Evolutionary conservation across 2,329 filamentous ascomycete genomes (phyloP), one percentile per base, ranked within the genome.

Genomic region (Lachnellula suecica): DNA sequence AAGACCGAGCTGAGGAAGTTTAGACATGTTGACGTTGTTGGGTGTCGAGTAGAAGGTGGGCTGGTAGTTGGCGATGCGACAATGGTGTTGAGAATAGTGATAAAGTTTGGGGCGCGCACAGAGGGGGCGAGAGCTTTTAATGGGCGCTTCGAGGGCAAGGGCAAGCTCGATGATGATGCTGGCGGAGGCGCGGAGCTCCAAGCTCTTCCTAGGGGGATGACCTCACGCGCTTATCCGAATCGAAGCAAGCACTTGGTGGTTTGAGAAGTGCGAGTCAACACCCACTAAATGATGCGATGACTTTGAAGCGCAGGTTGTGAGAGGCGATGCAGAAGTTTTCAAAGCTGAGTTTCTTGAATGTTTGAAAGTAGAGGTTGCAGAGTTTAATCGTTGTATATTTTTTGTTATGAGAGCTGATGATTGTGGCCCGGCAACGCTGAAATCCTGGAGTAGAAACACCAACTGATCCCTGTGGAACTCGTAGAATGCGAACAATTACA

Each of bases 1-100:
- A n/a, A 68, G 53, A 22, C 13, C 45, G 34, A 63, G 13, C 45
- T 66, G 63, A 5, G 52, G 19, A 24, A 65, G 9, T 22, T 54
- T 52, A 49, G 40, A 48, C 61, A 66, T 64, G 9, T 45, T 50
- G 40, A 38, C 44, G 27, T n/a, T 44, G 31, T n/a, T n/a, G n/a
- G n/a, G n/a, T n/a, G n/a, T n/a, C 44, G 31, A n/a, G 23, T 17
- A 17, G 22, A 43, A 20, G 22, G 22, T 43, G 40, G 6, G 11
- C n/a, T 24, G 22, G 11, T 17, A 11, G 40, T 8, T 43, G 24
- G 40, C 19, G 40, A 43, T 24, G 40, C 15, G 40, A 42, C 4
- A 15, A n/a, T 17, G 31, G 15, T 35, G 15, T 35, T 35, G 15
- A 35, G 9, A 8, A n/a, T 35, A 17, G 15, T 35, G 13, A n/a